Evolutionary conservation across 768 basidiomycete genomes (phyloP).

Genomic region (Nevesoporus exiguus): DNA sequence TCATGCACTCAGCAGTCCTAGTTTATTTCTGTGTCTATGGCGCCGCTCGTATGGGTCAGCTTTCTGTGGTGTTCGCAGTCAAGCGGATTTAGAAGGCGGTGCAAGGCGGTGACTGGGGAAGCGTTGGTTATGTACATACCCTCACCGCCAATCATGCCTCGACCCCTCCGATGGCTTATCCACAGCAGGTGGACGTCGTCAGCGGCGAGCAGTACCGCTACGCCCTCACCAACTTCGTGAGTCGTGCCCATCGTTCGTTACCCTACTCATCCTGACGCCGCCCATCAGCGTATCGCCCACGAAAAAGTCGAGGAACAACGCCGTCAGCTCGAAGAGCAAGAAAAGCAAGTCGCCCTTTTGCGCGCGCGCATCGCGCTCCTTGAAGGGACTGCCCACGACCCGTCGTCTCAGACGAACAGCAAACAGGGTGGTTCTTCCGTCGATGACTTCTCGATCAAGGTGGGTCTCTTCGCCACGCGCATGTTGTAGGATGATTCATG

Average conservation of each 20-base stretch:
- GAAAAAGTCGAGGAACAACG: conserved; percentile 86
- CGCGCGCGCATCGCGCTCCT: conserved; percentile 5
- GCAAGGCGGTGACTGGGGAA: background rate
- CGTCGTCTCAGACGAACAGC: conserved; percentile 26
- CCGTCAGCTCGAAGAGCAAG: conserved; percentile 75
- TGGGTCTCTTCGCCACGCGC: conserved; percentile 26
- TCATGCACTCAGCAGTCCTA: too few species aligned
- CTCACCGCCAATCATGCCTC: conserved; percentile 1
- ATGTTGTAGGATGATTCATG: background rate
- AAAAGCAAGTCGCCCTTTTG: conserved; percentile 64
- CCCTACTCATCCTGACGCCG: background rate
- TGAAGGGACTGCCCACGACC: conserved; percentile 51
- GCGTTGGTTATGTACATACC: background rate
- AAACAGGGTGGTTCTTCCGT: conserved; percentile 59
- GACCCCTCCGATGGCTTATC: conserved; percentile 8
- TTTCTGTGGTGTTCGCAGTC: too few species aligned
- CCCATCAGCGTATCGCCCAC: conserved; percentile 67
- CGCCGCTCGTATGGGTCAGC: too few species aligned
- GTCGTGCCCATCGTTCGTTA: conserved; percentile 23
- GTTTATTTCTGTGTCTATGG: too few species aligned
- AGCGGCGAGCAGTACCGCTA: conserved; percentile 73
- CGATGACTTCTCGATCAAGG: conserved; percentile 89
- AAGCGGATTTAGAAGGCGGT: background rate
- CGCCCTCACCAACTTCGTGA: conserved; percentile 77
- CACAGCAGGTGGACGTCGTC: conserved; percentile 30